Evolutionary conservation across 2,329 filamentous ascomycete genomes (phyloP), one percentile per base, ranked within the genome.

Genomic region (Neofusicoccum laricinum): DNA sequence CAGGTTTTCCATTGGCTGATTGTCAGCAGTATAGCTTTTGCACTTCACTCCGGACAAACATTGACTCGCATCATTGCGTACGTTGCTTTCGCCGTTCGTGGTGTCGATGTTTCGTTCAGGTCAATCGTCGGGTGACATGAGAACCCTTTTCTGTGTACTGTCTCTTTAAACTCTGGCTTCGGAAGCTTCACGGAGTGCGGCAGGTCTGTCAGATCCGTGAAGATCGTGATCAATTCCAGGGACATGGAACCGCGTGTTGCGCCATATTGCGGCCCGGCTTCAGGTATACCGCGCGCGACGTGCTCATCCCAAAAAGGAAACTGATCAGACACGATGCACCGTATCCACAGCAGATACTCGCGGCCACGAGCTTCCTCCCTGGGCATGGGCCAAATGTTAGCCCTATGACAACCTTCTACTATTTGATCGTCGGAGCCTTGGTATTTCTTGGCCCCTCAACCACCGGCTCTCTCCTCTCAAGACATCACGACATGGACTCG

Each of bases 261-360:
- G 32, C 32, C 17, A 53, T 12, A 53, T 19, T 21, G n/a, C 17
- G 49, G 49, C 8, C 32, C 17, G 17, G 5, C 25, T 21, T 14
- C 3, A 49, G 15, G 11, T 25, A 12, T 34, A 2, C 36, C 0
- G 50, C 12, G 50, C 14, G 50, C 50, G n/a, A 55, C 50, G 50
- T 55, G 50, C 50, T 55, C 50, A 5, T 55, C 50, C 50, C 34
- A 30, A 55, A 55, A 12, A n/a, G 50, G 50, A n/a, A 55, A 55
- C 12, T 55, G 50, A 55, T 55, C 50, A 19, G 50, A 21, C 32
- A 25, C n/a, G 32, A 19, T 21, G 36, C 36, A 19, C 19, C 30
- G n/a, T 34, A n/a, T 40, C 50, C 50, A 41, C 50, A 25, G 15
- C 19, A 25, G 7, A 34, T 25, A 25, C 19, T 3, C 5, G 17